Evolutionary conservation across 352 stramenopile species (phyloP).

Genomic region (Pythium guiyangense): DNA sequence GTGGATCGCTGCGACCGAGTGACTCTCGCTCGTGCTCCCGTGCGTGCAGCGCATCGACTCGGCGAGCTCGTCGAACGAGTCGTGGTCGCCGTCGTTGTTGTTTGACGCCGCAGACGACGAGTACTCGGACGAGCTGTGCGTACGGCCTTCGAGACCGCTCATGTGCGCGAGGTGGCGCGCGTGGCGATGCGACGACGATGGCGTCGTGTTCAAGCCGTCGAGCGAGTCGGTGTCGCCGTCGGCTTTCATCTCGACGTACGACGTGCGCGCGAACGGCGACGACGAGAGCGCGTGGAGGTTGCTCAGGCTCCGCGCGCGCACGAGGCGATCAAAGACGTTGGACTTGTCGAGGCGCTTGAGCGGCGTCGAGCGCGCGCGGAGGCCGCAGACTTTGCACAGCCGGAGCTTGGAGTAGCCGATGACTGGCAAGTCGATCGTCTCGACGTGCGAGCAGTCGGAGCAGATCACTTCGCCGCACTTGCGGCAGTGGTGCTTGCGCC

Average conservation of each 20-base stretch:
- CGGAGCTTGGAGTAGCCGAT: constrained; percentile 76
- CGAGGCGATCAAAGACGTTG: constrained; percentile 65
- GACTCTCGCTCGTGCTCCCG: constrained; percentile 15
- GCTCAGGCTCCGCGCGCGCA: constrained; percentile 49
- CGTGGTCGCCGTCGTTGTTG: constrained; percentile 20
- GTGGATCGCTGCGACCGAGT: constrained; percentile 17
- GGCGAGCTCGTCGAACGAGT: constrained; percentile 23
- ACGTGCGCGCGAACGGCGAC: constrained; percentile 41
- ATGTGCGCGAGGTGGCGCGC: not conserved
- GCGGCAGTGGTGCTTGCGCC: constrained; percentile 79
- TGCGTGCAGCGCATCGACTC: constrained; percentile 9
- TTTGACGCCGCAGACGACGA: constrained; percentile 14
- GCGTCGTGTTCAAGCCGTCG: constrained; percentile 11
- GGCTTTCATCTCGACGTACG: constrained; percentile 42
- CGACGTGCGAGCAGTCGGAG: constrained; percentile 72
- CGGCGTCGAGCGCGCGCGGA: constrained; percentile 67
- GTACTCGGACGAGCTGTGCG: constrained; percentile 22
- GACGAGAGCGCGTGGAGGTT: constrained; percentile 30
- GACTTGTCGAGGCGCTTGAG: constrained; percentile 48
- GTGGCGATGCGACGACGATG: not conserved
- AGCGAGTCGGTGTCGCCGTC: constrained; percentile 21
- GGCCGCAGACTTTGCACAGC: constrained; percentile 77
- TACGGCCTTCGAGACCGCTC: constrained; percentile 12
- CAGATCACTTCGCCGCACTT: constrained; percentile 79
- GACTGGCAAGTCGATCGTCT: constrained; percentile 64